phyloP scores from a whole-genome alignment of 768 basidiomycete genomes.

The Thelephora ganbajun region DNA sequence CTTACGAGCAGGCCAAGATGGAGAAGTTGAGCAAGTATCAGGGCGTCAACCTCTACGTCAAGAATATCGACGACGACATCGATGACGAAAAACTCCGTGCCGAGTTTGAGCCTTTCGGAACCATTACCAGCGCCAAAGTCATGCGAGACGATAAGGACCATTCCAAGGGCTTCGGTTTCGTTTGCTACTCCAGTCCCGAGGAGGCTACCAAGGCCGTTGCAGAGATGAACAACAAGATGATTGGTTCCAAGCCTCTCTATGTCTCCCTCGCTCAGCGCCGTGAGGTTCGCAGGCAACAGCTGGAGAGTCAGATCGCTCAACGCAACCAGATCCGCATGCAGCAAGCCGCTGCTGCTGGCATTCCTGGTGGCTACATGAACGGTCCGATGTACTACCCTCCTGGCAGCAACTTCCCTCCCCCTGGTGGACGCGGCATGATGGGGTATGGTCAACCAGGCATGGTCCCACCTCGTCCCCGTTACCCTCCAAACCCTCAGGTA shows the following conservation, averaged over 20 bases:
- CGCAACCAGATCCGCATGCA: slow-evolving; percentile 95
- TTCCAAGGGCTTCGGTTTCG: slow-evolving; percentile 97
- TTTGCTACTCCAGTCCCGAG: slow-evolving; percentile 96
- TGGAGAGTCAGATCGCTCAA: slow-evolving; percentile 97
- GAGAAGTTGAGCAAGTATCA: slow-evolving; percentile 98
- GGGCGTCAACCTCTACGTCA: slow-evolving; percentile 98
- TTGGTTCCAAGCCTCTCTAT: slow-evolving; percentile 95
- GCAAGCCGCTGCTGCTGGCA: slow-evolving; percentile 80
- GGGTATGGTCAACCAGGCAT: slow-evolving; percentile 76
- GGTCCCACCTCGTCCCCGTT: slow-evolving; percentile 81
- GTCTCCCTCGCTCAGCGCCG: slow-evolving; percentile 97
- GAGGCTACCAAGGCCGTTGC: slow-evolving; percentile 99
- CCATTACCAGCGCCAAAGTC: slow-evolving; percentile 97
- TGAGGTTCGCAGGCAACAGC: slow-evolving; percentile 93
- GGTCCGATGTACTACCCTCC: slow-evolving; percentile 81
- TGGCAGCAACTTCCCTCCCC: slow-evolving; percentile 65
- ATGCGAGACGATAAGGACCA: slow-evolving; percentile 94
- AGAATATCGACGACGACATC: slow-evolving; percentile 96
- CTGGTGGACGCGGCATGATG: slow-evolving; percentile 60
- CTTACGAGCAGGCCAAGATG: slow-evolving; percentile 91
- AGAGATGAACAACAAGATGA: slow-evolving; percentile 99
- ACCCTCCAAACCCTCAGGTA: slow-evolving; percentile 58
- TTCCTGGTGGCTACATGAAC: slow-evolving; percentile 75
- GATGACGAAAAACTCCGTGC: slow-evolving; percentile 94
- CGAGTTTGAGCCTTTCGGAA: slow-evolving; percentile 94